Base-by-base conservation (phyloP, 805 yeast genomes). In the Helenozyma baotianmanensis region DNA sequence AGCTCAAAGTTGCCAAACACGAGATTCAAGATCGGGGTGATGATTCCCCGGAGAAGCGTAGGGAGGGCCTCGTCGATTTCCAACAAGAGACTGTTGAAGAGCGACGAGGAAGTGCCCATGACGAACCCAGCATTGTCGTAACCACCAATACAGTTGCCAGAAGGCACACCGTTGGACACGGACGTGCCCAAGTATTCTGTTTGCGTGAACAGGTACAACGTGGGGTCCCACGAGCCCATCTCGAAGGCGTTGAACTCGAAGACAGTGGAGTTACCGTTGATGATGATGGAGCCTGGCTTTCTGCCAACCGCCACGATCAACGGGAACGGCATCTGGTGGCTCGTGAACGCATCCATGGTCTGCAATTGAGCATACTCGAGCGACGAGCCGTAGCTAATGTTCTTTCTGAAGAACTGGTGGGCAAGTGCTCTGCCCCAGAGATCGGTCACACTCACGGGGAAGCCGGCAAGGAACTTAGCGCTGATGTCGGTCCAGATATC, bases 211-310 rank as follows among this genome's bases (percentile, higher is more conserved):
- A 72, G 58, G 18, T 62, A 54, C 21, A 70, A 40, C 21, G 54
- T 50, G 3, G 58, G 40, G 40, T 77, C 81, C 83, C 83, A 80
- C 0, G 81, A 75, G 0, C 85, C 85, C 57, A 78, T 76, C 38
- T 80, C 86, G 47, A 54, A 76, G 0, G 84, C 83, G 9, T 70
- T 74, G 40, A 79, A 70, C 50, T 80, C 85, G 38, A 77, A 67
- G 3, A 74, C 37, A 35, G 65, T 67, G 0, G 79, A 68, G 2
- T 48, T 14, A 25, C 55, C 47, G 14, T 60, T 47, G 6, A 33
- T 35, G 29, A 43, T 50, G 6, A 42, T 42, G 4, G 64, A 54
- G 14, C 49, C 58, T 4, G 68, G 70, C 30, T 55, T 60, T 40
- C 62, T 65, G 30, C 59, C 63, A 4, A 58, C 45, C 18, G 71